Percentiles rank a stretch among this genome's conserved stretches.
Conservation (phyloP, 2,329 filamentous ascomycete species). For the Escovopsis weberi region DNA sequence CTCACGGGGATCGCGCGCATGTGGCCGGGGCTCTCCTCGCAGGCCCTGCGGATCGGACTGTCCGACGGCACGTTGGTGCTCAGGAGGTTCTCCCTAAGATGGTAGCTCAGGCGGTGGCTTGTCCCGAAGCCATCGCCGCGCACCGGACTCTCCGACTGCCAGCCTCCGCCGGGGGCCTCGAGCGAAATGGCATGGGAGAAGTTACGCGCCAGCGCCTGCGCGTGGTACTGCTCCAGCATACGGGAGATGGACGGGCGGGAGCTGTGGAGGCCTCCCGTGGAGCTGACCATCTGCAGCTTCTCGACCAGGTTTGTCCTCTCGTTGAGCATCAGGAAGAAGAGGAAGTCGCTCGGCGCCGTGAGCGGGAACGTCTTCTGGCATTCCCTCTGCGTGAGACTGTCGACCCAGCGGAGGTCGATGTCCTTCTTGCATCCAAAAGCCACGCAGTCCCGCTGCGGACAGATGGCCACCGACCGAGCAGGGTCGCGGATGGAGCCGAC, state of each 20-base stretch:
- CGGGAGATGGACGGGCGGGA: constrained; percentile 9
- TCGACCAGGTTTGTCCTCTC: constrained; percentile 33
- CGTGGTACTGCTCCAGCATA: constrained; percentile 11
- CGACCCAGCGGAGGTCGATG: constrained; percentile 47
- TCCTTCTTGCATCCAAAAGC: constrained; percentile 50
- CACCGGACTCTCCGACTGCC: not conserved
- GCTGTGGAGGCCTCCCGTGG: constrained; percentile 27
- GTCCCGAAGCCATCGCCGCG: constrained; percentile 1
- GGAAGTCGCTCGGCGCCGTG: constrained; percentile 35
- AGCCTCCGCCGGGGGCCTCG: too few species aligned
- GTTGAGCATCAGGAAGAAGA: constrained; percentile 45
- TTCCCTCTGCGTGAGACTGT: constrained; percentile 30
- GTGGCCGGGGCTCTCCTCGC: constrained; percentile 37
- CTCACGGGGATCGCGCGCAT: constrained; percentile 49
- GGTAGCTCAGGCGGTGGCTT: not conserved
- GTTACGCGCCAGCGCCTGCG: constrained; percentile 7
- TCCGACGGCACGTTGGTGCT: constrained; percentile 8
- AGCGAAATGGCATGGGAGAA: too few species aligned
- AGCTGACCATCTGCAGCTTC: constrained; percentile 49
- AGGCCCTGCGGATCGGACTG: constrained; percentile 14
- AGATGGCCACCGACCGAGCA: constrained; percentile 50
- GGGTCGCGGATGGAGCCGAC: constrained; percentile 47
- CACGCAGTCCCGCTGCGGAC: constrained; percentile 47
- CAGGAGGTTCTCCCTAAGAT: constrained; percentile 5
- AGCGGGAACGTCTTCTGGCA: constrained; percentile 41